These are phyloP conservation scores for Fusarium fracticaudum DNA, from an alignment of 2,329 filamentous ascomycete species.

Conservation along the genomic window DNA sequence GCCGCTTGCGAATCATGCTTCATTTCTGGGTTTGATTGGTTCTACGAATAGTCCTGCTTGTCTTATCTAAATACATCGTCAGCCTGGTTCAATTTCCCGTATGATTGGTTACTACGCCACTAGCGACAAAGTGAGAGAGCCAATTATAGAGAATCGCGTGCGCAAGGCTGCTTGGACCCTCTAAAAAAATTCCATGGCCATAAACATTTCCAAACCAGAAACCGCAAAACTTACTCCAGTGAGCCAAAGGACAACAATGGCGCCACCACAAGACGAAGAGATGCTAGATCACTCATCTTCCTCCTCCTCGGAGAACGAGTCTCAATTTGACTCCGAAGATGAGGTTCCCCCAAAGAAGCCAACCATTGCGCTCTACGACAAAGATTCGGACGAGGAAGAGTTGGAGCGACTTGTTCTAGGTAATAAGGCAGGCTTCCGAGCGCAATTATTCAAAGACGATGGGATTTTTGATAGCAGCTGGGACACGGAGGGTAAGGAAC, in stretches of 20 bases:
- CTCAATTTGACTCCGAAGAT: conserved; percentile 44
- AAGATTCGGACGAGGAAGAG: conserved; percentile 85
- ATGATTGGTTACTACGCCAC: conserved; percentile 34
- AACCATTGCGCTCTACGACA: conserved; percentile 59
- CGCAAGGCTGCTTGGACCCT: conserved; percentile 45
- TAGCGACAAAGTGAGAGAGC: background rate
- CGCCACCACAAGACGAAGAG: conserved; percentile 44
- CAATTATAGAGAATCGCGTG: conserved; percentile 27
- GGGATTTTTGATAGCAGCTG: conserved; percentile 46
- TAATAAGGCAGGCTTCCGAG: conserved; percentile 82
- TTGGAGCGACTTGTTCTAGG: conserved; percentile 91
- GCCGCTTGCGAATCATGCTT: background rate
- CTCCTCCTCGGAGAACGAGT: conserved; percentile 45
- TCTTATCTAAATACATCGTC: background rate
- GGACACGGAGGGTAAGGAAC: conserved; percentile 47
- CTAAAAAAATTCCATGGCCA: conserved; percentile 46
- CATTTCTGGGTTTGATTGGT: background rate
- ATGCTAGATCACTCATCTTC: conserved; percentile 42
- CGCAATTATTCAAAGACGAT: conserved; percentile 72
- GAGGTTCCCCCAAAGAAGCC: conserved; percentile 43
- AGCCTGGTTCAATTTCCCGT: conserved; percentile 27
- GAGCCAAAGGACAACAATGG: conserved; percentile 43
- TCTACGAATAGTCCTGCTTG: background rate
- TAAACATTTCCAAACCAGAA: conserved; percentile 34
- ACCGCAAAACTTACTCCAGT: conserved; percentile 21